These are phyloP conservation scores for Beta macrorhiza DNA, from an alignment of 179 eudicot genomes.

Conservation along the genomic window DNA sequence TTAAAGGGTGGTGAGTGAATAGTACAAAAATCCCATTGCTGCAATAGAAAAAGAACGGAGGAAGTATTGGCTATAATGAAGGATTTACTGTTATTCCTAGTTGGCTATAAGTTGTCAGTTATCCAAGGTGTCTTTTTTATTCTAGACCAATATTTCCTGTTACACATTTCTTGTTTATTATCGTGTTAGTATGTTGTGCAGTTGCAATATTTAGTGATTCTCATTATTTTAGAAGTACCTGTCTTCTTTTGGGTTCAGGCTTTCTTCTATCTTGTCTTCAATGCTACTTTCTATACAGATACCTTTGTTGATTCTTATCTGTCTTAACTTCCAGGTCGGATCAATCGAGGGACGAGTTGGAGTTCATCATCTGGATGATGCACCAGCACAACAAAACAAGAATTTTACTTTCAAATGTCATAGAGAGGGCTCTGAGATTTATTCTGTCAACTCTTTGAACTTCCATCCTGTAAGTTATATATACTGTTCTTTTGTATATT, in stretches of 20 bases:
- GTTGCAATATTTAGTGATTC: background rate
- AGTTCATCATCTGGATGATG: conserved; percentile 91
- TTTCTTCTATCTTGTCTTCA: background rate
- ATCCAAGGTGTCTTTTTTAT: background rate
- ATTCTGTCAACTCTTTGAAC: conserved; percentile 82
- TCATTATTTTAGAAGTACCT: background rate
- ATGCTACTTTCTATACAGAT: background rate
- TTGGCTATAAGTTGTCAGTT: background rate
- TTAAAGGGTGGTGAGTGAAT: too few species aligned
- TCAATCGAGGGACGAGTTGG: conserved; percentile 98
- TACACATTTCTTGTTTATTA: background rate
- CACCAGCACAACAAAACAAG: conserved; percentile 67
- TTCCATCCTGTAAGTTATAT: conserved; percentile 82
- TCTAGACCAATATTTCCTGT: background rate
- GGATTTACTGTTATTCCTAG: background rate
- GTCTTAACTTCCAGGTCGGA: conserved; percentile 55
- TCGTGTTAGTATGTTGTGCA: background rate
- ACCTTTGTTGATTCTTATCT: conserved; percentile 5
- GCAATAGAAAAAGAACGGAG: too few species aligned
- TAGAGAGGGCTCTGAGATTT: conserved; percentile 80
- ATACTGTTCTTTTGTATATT: background rate
- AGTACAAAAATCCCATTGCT: too few species aligned
- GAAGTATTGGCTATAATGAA: background rate
- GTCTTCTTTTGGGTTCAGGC: background rate
- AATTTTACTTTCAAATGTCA: conserved; percentile 97